Conservation (phyloP, 495 filamentous ascomycete genomes). For the Xylaria sp. region DNA sequence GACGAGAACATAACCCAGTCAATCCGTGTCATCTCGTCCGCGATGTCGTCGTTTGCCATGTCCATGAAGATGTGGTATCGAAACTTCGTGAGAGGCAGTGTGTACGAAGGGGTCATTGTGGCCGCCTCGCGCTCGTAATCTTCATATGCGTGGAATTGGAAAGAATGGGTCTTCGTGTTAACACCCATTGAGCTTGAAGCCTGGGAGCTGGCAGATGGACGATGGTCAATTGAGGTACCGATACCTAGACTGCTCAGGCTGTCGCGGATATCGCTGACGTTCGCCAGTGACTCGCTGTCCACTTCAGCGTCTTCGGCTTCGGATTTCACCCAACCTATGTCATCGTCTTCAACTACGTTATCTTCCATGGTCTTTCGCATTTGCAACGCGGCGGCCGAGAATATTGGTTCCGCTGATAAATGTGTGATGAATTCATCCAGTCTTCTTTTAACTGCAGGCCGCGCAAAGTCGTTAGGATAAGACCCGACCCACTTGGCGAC, state of each 20-base stretch:
- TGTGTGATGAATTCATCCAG: conserved; percentile 74
- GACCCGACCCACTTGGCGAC: conserved; percentile 87
- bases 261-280: conserved; percentile 43
- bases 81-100: conserved; percentile 70
- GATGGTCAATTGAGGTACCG: conserved; percentile 52
- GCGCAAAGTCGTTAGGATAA: conserved; percentile 92
- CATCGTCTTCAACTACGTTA: conserved; percentile 78
- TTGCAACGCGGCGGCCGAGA: conserved; percentile 82
- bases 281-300: conserved; percentile 27
- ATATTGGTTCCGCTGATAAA: conserved; percentile 73
- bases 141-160: conserved; percentile 68
- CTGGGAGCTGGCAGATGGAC: conserved; percentile 54
- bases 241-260: conserved; percentile 53
- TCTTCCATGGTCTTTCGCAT: conserved; percentile 70
- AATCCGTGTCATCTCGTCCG: conserved; percentile 89
- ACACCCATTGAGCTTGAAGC: conserved; percentile 32
- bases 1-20: conserved; percentile 97
- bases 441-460: conserved; percentile 72
- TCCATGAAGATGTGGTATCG: conserved; percentile 88
- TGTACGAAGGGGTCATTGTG: conserved; percentile 67
- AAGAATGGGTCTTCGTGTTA: conserved; percentile 43
- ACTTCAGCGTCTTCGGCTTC: conserved; percentile 54
- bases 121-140: conserved; percentile 76
- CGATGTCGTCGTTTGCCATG: conserved; percentile 78
- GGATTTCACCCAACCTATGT: conserved; percentile 75